Base-by-base conservation (phyloP, 148 eudicot genomes). In the Fagopyrum tataricum region DNA sequence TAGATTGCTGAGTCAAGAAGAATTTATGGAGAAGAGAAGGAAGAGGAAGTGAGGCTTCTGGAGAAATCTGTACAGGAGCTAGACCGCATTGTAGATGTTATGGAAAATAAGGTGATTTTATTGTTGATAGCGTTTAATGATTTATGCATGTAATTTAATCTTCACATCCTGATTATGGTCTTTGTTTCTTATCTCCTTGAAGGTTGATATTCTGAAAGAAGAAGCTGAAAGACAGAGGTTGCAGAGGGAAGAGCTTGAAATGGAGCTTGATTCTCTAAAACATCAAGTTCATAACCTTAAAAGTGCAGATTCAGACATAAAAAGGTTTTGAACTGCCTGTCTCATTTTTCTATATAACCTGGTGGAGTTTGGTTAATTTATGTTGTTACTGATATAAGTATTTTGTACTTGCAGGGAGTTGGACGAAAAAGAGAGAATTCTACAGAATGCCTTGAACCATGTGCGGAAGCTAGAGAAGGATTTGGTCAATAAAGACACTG, bases 31-130 rank as follows among this genome's bases (percentile, higher is more conserved):
- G 88, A 88, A 80, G 96, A 88, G 75, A 95, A 90, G 73, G 99
- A 92, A 79, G 94, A 90, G 78, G 97, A 95, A 83, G 92, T 95
- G 74, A 89, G 82, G 76, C 94, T 95, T 75, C 72, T 92, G 76
- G 99, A 90, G 83, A 89, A 76, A 72, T 95, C 97, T 42, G 93
- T 92, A 76, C 90, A 86, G 81, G 99, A 92, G 82, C 82, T 95
- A 53, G 99, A 91, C 75, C 84, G 86, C 56, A 95, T 96, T 0
- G 81, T 95, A 7, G 83, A 86, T 79, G 91, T 84, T 73, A 80
- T 95, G 53, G 94, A 92, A 82, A 88, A 89, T 73, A 87, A 95
- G 94, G 99, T 95, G 52, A 77, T 40, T 52, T 62, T 15, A 15
- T 15, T 56, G 39, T 49, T 3, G n/a, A 39, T 18, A 39, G 21